Percentiles rank a stretch among this genome's conserved stretches.
Evolutionary conservation across 179 eudicot species (phyloP).

Genomic region (Kewa caespitosa): DNA sequence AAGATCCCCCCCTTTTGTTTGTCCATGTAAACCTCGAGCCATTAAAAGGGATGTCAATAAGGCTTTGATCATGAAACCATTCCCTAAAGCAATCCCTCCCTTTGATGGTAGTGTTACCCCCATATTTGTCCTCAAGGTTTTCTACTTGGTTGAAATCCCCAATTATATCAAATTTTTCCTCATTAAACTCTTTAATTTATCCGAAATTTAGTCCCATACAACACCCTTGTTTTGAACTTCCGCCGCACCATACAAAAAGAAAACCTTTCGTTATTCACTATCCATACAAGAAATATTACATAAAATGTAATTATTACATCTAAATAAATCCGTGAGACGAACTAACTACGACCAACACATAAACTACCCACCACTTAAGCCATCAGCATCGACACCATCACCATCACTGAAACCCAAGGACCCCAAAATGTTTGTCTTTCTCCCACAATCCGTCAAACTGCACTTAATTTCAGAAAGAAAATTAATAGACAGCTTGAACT

Average conservation of each 20-base stretch:
- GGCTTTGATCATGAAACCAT: neutral
- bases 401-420: neutral
- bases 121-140: neutral
- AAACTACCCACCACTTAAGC: neutral
- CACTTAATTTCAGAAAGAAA: too few relatives aligned
- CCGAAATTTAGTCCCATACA: neutral
- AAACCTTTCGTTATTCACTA: neutral
- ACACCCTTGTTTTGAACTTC: neutral
- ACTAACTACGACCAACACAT: neutral
- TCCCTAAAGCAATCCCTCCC: neutral
- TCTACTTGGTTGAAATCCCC: neutral
- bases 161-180: too few relatives aligned
- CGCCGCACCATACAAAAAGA: neutral
- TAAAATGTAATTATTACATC: too few relatives aligned
- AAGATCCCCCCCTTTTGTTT: neutral
- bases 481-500: too few relatives aligned
- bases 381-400: neutral
- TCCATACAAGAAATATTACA: neutral
- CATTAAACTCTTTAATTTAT: too few relatives aligned
- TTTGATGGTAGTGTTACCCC: neutral
- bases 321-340: neutral
- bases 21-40: neutral
- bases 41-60: neutral
- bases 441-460: too few relatives aligned
- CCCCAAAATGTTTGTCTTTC: too few relatives aligned